Evolutionary conservation across 1,284 basidiomycete genomes (phyloP).

Genomic region (Papiliotrema flavescens): DNA sequence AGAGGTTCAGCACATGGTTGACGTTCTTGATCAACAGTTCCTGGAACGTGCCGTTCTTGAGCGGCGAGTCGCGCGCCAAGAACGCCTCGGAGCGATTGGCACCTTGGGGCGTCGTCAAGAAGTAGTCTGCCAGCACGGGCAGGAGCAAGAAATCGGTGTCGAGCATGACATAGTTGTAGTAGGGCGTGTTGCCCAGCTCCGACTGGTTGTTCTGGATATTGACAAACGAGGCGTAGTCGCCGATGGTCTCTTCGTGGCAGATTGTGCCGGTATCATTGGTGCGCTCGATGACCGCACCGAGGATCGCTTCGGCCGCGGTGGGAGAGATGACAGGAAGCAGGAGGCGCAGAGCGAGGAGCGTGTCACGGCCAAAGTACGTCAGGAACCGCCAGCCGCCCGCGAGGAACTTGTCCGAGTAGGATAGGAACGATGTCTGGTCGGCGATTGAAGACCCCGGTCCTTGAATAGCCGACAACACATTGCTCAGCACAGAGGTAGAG

Average conservation of each 20-base stretch:
- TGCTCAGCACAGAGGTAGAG: constrained; percentile 22
- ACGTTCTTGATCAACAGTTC: constrained; percentile 46
- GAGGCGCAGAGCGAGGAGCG: constrained; percentile 50
- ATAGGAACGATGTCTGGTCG: constrained; percentile 45
- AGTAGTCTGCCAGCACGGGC: constrained; percentile 51
- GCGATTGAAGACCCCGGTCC: constrained; percentile 35
- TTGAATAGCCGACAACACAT: constrained; percentile 39
- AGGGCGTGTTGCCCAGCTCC: constrained; percentile 48
- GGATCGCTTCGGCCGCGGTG: constrained; percentile 49
- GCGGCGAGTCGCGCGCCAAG: constrained; percentile 38
- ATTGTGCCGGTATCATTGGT: constrained; percentile 48
- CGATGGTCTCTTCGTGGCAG: constrained; percentile 53
- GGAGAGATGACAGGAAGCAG: constrained; percentile 50
- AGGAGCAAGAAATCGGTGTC: constrained; percentile 53
- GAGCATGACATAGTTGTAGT: constrained; percentile 51
- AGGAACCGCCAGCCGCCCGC: constrained; percentile 54
- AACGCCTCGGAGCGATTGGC: constrained; percentile 31
- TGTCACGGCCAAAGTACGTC: constrained; percentile 53
- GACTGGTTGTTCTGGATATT: constrained; percentile 48
- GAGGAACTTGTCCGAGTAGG: constrained; percentile 48
- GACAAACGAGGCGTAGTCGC: constrained; percentile 33
- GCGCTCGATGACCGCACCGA: constrained; percentile 52
- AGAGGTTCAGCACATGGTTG: constrained; percentile 35
- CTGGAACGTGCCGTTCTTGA: constrained; percentile 49
- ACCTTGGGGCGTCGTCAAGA: constrained; percentile 47